These are phyloP conservation scores for Abortiporus biennis DNA, from an alignment of 1,284 basidiomycete genomes.

Conservation along the genomic window DNA sequence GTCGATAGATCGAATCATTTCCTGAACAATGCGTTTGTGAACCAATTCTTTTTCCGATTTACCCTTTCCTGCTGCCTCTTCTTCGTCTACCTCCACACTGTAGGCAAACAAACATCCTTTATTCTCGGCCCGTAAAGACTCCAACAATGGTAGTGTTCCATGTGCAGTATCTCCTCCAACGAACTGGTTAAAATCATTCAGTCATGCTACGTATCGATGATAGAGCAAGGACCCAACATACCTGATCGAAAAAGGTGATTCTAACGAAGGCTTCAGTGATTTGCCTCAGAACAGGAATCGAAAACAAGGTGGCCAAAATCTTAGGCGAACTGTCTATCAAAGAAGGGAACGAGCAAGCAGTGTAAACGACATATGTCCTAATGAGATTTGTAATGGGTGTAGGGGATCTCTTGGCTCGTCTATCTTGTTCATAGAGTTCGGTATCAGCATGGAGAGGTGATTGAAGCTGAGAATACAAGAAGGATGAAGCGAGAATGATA, in stretches of 20 bases:
- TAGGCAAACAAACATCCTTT: conserved; percentile 82
- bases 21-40: conserved; percentile 59
- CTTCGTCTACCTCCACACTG: conserved; percentile 78
- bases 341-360: conserved; percentile 70
- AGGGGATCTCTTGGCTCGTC: conserved; percentile 11
- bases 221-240: conserved; percentile 18
- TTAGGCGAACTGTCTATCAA: conserved; percentile 76
- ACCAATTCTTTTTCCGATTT: conserved; percentile 26
- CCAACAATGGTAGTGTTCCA: conserved; percentile 62
- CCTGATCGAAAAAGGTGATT: conserved; percentile 83
- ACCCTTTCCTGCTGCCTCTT: conserved; percentile 33
- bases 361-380: conserved; percentile 77
- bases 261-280: conserved; percentile 71
- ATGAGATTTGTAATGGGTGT: conserved; percentile 38
- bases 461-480: neutral
- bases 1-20: conserved; percentile 71
- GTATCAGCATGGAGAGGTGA: conserved; percentile 11
- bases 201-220: too few species aligned
- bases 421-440: conserved; percentile 5
- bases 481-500: neutral
- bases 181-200: conserved; percentile 47
- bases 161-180: conserved; percentile 83
- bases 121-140: conserved; percentile 54
- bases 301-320: conserved; percentile 54
- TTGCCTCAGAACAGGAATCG: conserved; percentile 61